Conservation (phyloP, 2,329 filamentous ascomycete species). For the Cladosporium sp. region DNA sequence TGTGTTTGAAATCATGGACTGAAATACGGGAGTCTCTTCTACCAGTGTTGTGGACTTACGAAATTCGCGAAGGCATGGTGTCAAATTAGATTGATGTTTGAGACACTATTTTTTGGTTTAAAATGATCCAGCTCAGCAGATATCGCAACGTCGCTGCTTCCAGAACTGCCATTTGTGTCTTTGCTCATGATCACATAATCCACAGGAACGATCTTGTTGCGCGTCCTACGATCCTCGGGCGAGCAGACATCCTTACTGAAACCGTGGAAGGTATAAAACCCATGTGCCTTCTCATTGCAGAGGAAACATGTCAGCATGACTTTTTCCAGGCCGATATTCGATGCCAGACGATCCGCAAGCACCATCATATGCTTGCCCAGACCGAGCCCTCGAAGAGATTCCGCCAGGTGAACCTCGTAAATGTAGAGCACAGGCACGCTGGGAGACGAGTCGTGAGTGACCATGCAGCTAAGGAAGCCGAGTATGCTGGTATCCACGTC, state of each 20-base stretch:
- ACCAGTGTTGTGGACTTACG: no score
- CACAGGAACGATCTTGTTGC: slow-evolving; percentile 44
- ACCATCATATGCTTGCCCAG: slow-evolving; percentile 58
- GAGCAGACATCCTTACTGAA: slow-evolving; percentile 50
- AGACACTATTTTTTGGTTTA: no score
- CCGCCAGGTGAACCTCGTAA: slow-evolving; percentile 69
- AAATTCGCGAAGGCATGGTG: no score
- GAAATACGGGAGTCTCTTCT: no score
- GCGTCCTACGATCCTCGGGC: slow-evolving; percentile 45
- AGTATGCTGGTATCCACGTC: slow-evolving; percentile 13
- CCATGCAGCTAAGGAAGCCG: slow-evolving; percentile 60
- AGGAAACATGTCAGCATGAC: slow-evolving; percentile 71
- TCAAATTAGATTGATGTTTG: no score
- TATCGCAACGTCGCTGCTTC: no score
- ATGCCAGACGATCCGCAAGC: slow-evolving; percentile 50
- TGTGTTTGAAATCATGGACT: no score
- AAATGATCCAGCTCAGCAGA: no score
- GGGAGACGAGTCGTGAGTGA: slow-evolving; percentile 60
- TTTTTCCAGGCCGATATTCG: slow-evolving; percentile 55
- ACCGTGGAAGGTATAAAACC: slow-evolving; percentile 59
- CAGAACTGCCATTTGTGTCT: not conserved
- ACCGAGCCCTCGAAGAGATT: slow-evolving; percentile 55
- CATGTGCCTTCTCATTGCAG: slow-evolving; percentile 52
- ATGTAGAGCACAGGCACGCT: slow-evolving; percentile 65
- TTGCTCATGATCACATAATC: slow-evolving; percentile 54